These are phyloP conservation scores for Salix koriyanagi DNA, from an alignment of 345 rosid species.

Conservation along the genomic window DNA sequence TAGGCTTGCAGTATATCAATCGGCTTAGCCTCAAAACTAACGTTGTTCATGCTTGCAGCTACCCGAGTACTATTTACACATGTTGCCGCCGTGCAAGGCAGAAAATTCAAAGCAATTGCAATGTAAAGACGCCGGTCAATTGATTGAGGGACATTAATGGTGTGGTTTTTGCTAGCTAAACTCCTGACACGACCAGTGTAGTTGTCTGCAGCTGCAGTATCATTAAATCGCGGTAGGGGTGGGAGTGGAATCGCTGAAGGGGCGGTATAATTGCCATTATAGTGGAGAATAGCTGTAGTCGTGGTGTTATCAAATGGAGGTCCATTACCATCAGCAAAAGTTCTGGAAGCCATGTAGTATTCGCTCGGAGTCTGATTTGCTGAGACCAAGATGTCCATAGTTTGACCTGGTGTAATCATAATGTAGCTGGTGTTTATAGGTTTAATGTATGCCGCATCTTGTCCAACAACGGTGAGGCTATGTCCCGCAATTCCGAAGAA, in stretches of 20 bases:
- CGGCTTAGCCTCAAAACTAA: conserved; percentile 28
- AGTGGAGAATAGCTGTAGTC: conserved; percentile 69
- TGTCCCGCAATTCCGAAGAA: conserved; percentile 38
- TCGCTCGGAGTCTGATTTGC: conserved; percentile 62
- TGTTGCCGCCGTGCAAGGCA: conserved; percentile 10
- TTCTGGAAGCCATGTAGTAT: conserved; percentile 77
- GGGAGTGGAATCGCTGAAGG: conserved; percentile 29
- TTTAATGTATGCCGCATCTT: conserved; percentile 30
- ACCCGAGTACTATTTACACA: background rate
- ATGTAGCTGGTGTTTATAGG: conserved; percentile 35
- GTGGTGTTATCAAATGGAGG: conserved; percentile 66
- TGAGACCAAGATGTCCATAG: conserved; percentile 62
- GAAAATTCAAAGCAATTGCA: conserved; percentile 20
- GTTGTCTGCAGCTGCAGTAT: conserved; percentile 15
- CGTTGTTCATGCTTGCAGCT: conserved; percentile 45
- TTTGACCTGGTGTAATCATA: conserved; percentile 72
- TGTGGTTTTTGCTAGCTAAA: conserved; percentile 17
- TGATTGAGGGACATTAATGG: conserved; percentile 25
- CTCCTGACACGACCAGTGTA: conserved; percentile 15
- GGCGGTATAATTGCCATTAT: conserved; percentile 32
- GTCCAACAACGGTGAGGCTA: conserved; percentile 34
- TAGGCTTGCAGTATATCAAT: conserved; percentile 43
- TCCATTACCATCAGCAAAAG: conserved; percentile 35
- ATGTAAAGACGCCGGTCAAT: conserved; percentile 18
- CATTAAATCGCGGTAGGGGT: conserved; percentile 16